phyloP scores from a whole-genome alignment of 1,139 yeast species.

The Hyphopichia buzzinii region DNA sequence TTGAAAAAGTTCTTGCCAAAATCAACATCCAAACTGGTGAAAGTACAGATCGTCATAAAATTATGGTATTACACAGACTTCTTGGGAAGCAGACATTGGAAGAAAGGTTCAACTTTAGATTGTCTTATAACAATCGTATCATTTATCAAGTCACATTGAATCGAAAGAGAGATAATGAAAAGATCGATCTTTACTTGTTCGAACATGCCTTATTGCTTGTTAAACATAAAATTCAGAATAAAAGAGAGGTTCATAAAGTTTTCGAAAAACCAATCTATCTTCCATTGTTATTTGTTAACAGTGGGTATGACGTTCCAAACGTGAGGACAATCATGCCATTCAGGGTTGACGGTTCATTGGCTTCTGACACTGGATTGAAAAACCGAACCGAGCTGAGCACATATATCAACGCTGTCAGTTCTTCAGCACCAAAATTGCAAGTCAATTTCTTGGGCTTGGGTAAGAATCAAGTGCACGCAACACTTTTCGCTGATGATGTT shows the following conservation, averaged over 20 bases:
- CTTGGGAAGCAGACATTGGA: constrained; percentile 82
- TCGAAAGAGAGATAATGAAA: constrained; percentile 71
- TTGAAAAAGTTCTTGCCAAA: constrained; percentile 72
- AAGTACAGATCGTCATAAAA: constrained; percentile 88
- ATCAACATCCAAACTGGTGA: constrained; percentile 92
- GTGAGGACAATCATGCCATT: constrained; percentile 45
- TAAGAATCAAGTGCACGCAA: constrained; percentile 42
- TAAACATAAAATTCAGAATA: constrained; percentile 81
- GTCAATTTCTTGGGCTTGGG: constrained; percentile 47
- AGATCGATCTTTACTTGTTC: constrained; percentile 78
- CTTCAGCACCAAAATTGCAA: constrained; percentile 42
- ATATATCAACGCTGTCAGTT: constrained; percentile 29
- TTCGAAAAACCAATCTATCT: constrained; percentile 91
- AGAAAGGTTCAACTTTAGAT: constrained; percentile 54
- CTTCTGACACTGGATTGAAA: constrained; percentile 36
- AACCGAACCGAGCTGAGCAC: constrained; percentile 28
- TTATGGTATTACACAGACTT: constrained; percentile 78
- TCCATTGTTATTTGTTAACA: constrained; percentile 73
- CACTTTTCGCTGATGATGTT: constrained; percentile 48
- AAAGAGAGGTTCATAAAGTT: constrained; percentile 88
- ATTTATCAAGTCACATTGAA: constrained; percentile 71
- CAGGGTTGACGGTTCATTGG: constrained; percentile 36
- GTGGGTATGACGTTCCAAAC: constrained; percentile 76
- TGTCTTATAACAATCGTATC: constrained; percentile 79
- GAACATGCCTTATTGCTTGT: constrained; percentile 88